A percentile compares a stretch with the other conserved stretches of the same genome.
phyloP scores from a whole-genome alignment of 1,139 yeast species.

The Zygosaccharomyces sapae region DNA sequence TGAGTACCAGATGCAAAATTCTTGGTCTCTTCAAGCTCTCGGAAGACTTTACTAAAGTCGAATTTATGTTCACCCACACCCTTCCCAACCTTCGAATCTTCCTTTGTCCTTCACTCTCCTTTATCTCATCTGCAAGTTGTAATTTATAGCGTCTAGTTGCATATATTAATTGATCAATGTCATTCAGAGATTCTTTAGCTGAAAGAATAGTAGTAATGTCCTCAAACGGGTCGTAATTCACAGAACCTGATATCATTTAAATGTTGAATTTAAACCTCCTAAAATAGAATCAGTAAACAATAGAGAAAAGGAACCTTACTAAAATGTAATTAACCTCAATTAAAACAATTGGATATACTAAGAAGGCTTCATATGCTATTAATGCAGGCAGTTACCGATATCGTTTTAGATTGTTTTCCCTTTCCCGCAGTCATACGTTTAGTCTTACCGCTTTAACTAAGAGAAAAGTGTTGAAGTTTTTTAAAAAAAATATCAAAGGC shows the following conservation, averaged over 20 bases:
- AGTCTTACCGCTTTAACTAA: conserved; percentile 2
- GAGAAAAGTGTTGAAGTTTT: conserved; percentile 5
- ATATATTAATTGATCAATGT: conserved; percentile 45
- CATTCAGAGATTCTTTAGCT: conserved; percentile 44
- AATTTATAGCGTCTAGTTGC: conserved; percentile 45
- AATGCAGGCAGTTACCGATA: too few relatives aligned
- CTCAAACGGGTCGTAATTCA: conserved; percentile 40
- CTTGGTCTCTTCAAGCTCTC: conserved; percentile 44
- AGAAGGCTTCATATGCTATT: background rate
- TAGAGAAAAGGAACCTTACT: background rate
- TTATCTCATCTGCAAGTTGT: conserved; percentile 44
- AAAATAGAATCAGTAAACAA: background rate
- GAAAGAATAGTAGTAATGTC: conserved; percentile 39
- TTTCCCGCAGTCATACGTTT: background rate
- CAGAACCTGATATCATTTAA: conserved; percentile 20
- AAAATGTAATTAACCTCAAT: background rate
- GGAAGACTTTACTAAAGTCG: conserved; percentile 36
- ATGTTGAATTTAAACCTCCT: background rate
- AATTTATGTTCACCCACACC: conserved; percentile 18
- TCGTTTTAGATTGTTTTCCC: background rate
- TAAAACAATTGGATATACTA: background rate
- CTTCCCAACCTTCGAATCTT: conserved; percentile 29
- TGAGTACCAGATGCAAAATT: conserved; percentile 56
- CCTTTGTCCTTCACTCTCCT: conserved; percentile 34
- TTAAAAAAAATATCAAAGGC: too few relatives aligned